Base-by-base conservation (phyloP, 2,329 filamentous ascomycete genomes). In the Aspergillus ustus region DNA sequence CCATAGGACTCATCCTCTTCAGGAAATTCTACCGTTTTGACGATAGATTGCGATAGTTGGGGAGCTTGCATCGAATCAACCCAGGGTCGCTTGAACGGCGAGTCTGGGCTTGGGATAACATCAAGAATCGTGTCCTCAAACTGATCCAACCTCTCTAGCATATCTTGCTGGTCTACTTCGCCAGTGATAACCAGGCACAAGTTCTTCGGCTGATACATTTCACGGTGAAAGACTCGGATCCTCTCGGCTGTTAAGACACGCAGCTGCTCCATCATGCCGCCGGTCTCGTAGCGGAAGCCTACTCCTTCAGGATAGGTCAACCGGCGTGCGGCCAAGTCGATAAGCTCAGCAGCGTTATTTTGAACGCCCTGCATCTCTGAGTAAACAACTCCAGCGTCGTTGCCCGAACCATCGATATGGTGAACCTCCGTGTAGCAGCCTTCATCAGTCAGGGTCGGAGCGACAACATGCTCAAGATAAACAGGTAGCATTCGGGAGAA, bases 151-250 rank as follows among this genome's bases (percentile, higher is more conserved):
- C 96, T 92, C 34, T 89, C 79, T 22, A 98, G 80, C 61, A 99
- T 84, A 70, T 96, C 85, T 0, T 86, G 80, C 72, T 97, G 91
- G 72, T 97, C 88, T 1, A 96, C 87, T 76, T 97, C 93, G 48
- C 95, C 95, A n/a, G 96, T 90, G 62, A 99, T 88, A 28, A 97
- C 86, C 29, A 99, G 81, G 66, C 93, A 96, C 62, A 99, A 82
- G 72, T 99, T 99, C 74, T 93, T 94, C 3, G 95, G 95, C 75
- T 98, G 94, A 73, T 99, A 99, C 94, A 99, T 98, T 66, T 93
- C 91, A 64, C 89, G 89, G 76, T 99, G 95, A 71, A 98, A 99
- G 61, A 89, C 87, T n/a, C 95, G 89, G 67, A 99, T 99, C 44
- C 93, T 89, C 56, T 97, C 91, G 1, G 93, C 88, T 0, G 92